Conservation (phyloP, 768 basidiomycete genomes). For the Lentinula aciculospora region DNA sequence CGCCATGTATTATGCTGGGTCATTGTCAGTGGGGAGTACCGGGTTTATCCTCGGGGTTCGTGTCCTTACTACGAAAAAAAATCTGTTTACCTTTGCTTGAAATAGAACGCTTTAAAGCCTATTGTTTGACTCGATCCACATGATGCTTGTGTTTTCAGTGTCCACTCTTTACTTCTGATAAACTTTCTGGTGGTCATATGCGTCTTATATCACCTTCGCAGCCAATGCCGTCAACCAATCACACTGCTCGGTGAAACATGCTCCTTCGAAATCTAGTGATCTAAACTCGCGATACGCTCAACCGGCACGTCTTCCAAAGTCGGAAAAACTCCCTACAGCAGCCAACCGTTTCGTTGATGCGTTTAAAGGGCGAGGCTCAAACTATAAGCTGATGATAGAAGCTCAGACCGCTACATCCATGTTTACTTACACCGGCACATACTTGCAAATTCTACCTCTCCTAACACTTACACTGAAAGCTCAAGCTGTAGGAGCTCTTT, state of each 20-base stretch:
- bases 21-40: neutral
- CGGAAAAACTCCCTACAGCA: neutral
- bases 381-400: too few relatives aligned
- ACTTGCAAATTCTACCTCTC: neutral
- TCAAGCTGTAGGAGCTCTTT: neutral
- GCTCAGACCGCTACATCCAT: too few relatives aligned
- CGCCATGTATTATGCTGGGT: conserved; percentile 4
- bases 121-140: neutral
- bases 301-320: neutral
- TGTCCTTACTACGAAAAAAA: neutral
- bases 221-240: neutral
- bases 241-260: neutral
- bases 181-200: neutral
- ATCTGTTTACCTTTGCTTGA: neutral
- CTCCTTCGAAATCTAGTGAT: neutral
- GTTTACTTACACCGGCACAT: neutral
- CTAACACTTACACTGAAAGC: neutral
- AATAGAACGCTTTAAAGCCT: neutral
- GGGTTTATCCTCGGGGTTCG: conserved; percentile 1
- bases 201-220: neutral
- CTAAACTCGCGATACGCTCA: neutral
- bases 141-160: neutral
- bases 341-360: neutral
- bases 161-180: neutral
- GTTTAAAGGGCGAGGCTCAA: neutral